These are phyloP conservation scores for Diospyros kaki DNA, from an alignment of 148 eudicot genomes.

Conservation along the genomic window DNA sequence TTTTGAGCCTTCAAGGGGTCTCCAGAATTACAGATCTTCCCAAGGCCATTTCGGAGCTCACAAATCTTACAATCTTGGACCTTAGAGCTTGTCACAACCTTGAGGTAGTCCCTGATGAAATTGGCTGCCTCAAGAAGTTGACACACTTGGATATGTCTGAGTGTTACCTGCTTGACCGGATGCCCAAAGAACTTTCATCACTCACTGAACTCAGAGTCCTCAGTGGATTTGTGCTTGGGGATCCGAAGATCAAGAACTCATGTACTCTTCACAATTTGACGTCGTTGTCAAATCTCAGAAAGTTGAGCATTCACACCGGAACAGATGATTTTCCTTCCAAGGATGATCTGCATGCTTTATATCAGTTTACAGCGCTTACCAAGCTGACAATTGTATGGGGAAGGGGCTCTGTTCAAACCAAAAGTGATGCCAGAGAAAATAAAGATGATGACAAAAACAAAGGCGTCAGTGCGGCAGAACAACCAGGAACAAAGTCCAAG, in stretches of 20 bases:
- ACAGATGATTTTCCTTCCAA: constrained; percentile 15
- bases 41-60: constrained; percentile 26
- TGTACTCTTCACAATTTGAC: constrained; percentile 37
- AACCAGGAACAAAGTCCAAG: too few species aligned
- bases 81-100: constrained; percentile 48
- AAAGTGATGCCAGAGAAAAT: background rate
- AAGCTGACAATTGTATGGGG: constrained; percentile 38
- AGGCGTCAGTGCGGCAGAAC: too few species aligned
- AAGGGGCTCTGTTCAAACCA: constrained; percentile 10
- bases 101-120: constrained; percentile 32
- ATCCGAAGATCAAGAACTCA: background rate
- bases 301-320: constrained; percentile 36
- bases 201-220: constrained; percentile 42
- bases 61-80: constrained; percentile 34
- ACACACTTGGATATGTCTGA: constrained; percentile 53
- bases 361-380: constrained; percentile 9
- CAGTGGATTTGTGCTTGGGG: constrained; percentile 42
- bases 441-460: too few species aligned
- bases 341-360: constrained; percentile 1
- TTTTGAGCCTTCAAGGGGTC: constrained; percentile 49
- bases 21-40: constrained; percentile 38
- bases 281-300: constrained; percentile 21
- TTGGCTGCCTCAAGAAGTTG: constrained; percentile 36
- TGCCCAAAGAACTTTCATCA: constrained; percentile 36
- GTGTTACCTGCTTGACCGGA: constrained; percentile 37